Evolutionary conservation across 2,329 filamentous ascomycete genomes (phyloP).

Genomic region (Apiospora pterosperma): DNA sequence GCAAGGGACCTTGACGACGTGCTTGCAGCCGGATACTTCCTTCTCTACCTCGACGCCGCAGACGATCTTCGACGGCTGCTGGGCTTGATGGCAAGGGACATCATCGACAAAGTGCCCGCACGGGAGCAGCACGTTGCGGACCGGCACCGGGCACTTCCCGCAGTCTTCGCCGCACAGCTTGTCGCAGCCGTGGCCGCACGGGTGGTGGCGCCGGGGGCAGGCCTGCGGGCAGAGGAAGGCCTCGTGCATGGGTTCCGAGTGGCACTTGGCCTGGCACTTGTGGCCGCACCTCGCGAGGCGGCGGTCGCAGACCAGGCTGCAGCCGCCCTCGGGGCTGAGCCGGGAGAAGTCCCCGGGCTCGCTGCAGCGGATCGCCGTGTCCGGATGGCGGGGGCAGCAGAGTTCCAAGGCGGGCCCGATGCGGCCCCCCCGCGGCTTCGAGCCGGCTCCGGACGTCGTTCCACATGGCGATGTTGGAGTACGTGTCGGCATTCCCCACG

Average conservation of each 20-base stretch:
- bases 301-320: constrained; percentile 46
- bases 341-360: constrained; percentile 54
- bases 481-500: constrained; percentile 65
- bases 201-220: constrained; percentile 41
- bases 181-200: constrained; percentile 40
- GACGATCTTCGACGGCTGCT: constrained; percentile 39
- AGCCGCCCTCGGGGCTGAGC: constrained; percentile 61
- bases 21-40: constrained; percentile 50
- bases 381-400: constrained; percentile 58
- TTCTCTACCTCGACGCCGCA: constrained; percentile 47
- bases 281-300: constrained; percentile 45
- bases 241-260: constrained; percentile 43
- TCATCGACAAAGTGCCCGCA: constrained; percentile 38
- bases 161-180: constrained; percentile 38
- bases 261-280: constrained; percentile 41
- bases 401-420: constrained; percentile 53
- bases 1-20: constrained; percentile 50
- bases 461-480: constrained; percentile 60
- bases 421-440: constrained; percentile 31
- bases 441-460: constrained; percentile 52
- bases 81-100: constrained; percentile 36
- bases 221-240: constrained; percentile 42
- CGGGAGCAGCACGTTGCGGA: constrained; percentile 26
- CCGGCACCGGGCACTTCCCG: constrained; percentile 22
- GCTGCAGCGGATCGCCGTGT: constrained; percentile 46